Base-by-base conservation (phyloP, 352 stramenopile species). In the Phytopythium kandeliae region DNA sequence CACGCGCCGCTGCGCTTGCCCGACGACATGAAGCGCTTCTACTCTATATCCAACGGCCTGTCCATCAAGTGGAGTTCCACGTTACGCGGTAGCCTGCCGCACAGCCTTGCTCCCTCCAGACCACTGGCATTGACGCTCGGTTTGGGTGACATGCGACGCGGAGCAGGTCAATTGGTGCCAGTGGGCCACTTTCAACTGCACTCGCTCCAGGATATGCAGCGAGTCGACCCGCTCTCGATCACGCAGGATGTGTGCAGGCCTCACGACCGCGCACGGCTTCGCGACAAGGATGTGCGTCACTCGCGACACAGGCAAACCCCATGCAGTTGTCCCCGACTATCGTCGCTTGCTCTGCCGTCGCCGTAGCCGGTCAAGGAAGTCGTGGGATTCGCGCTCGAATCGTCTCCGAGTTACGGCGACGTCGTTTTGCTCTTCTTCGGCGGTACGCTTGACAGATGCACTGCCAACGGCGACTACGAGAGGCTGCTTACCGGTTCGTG, bases 161-260 rank as follows among this genome's bases (percentile, higher is more conserved):
- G 24, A 22, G 17, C 11, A 89, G 69, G 64, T 2, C 54, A 78
- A 30, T 49, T 67, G 15, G 60, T 63, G 17, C 70, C 78, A 22
- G 76, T 89, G 2, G 81, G 81, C 2, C 74, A 89, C 56, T 92
- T 92, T 47, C 54, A 55, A 3, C 24, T 92, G 28, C 82, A 79
- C 31, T 60, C 71, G 24, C 54, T 92, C 21, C 76, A 92, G 45
- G 69, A 86, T 34, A 57, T 92, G 49, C 67, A 79, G 38, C 60
- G 57, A 2, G 47, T 88, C 26, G 65, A 69, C 10, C 56, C 78
- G 41, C 67, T 87, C 6, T 19, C 17, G 3, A 31, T 51, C 45
- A 28, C 30, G 8, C 30, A 28, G 0, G 53, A 46, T 0, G 57
- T 62, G 10, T 86, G 76, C 41, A 72, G 78, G 11, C 28, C 63